A percentile compares a stretch with the other conserved stretches of the same genome.
Conservation (phyloP, 1,284 basidiomycete genomes). For the Ceratobasidium papillatum region DNA sequence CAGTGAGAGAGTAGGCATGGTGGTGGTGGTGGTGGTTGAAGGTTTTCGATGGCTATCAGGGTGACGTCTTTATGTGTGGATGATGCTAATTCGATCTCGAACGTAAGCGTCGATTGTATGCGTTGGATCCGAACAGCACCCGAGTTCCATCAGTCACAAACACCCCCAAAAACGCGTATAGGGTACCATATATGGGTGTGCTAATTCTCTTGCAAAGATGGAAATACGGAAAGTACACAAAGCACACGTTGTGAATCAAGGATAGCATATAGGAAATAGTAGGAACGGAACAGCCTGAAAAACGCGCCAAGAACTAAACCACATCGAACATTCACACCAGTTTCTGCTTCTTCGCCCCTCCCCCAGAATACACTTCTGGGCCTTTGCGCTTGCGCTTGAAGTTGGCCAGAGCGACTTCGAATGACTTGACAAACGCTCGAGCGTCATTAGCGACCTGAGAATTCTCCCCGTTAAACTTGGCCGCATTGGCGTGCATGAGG, state of each 20-base stretch:
- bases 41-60: neutral
- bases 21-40: neutral
- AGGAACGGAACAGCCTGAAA: neutral
- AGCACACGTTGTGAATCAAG: neutral
- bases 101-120: constrained; percentile 25
- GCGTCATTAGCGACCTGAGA: constrained; percentile 72
- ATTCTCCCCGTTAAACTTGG: constrained; percentile 83
- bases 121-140: neutral
- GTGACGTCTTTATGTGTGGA: constrained; percentile 9
- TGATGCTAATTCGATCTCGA: neutral
- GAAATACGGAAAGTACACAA: constrained; percentile 12
- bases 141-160: no score
- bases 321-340: constrained; percentile 26
- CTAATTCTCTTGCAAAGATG: neutral
- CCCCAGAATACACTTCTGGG: constrained; percentile 13
- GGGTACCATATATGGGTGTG: neutral
- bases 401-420: constrained; percentile 39
- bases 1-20: constrained; percentile 6
- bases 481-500: constrained; percentile 86
- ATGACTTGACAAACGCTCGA: constrained; percentile 52
- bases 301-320: neutral
- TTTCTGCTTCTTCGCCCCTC: constrained; percentile 42
- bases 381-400: constrained; percentile 44
- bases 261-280: neutral
- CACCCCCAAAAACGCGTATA: neutral